Base-by-base conservation (phyloP, 139 green algal species). In the Asterochloris erici region DNA sequence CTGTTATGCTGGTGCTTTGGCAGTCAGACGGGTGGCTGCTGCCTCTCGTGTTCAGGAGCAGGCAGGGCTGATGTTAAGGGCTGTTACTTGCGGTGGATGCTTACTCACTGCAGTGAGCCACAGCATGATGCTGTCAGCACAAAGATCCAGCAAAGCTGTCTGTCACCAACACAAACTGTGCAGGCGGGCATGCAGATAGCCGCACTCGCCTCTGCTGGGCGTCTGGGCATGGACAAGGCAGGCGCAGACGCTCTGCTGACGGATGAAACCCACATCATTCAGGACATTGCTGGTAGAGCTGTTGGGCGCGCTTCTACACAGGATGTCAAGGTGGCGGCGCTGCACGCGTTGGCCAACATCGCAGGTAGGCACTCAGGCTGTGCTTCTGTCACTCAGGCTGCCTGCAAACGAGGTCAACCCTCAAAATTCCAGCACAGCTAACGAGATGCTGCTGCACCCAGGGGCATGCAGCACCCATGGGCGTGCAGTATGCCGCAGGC, bases 171-270 rank as follows among this genome's bases (percentile, higher is more conserved):
- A 24, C 66, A 1, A 21, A 21, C 19, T 21, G 66, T 73, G 66
- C 66, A 73, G 66, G 21, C 19, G 9, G 23, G 9, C 23, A 24
- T 73, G 78, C 61, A 82, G 78, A 38, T 73, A 63, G 63, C 78
- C 15, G 63, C 78, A 9, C 60, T 79, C 47, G 60, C 54, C 54
- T 38, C 73, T 26, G 11, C 68, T 66, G 29, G 79, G 85, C 78
- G 88, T 84, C 81, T 77, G 21, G 54, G 79, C 77, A 28, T 79
- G 81, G 28, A 74, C 14, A 29, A 29, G 63, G 80, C 82, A 28
- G 86, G 89, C 15, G 86, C 85, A 12, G 60, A 85, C 26, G 79
- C 90, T 78, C 14, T 90, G 21, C 82, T 90, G 73, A 76, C 85
- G 21, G 86, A 90, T 79, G 79, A 73, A 17, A 62, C 38, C 17